Percentiles rank a stretch among this genome's conserved stretches.
phyloP scores from a whole-genome alignment of 257 asterid genomes.

The Haberlea rhodopensis region DNA sequence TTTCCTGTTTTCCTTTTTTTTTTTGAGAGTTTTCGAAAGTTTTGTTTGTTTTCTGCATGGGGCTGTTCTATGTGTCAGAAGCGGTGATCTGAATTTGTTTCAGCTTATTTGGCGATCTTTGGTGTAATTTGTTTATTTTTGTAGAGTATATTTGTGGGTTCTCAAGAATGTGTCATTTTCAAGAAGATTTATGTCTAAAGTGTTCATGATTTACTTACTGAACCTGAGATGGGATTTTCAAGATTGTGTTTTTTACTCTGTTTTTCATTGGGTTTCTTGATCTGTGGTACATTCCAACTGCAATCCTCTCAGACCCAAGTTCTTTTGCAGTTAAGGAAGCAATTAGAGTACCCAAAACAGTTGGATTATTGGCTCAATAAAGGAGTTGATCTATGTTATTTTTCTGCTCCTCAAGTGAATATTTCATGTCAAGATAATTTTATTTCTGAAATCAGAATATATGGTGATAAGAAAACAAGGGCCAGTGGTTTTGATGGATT shows the following conservation, averaged over 20 bases:
- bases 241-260: slow-evolving; percentile 31
- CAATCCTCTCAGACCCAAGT: slow-evolving; percentile 59
- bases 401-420: slow-evolving; percentile 49
- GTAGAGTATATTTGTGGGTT: slow-evolving; percentile 13
- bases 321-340: slow-evolving; percentile 57
- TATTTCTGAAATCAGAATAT: slow-evolving; percentile 44
- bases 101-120: background rate
- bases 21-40: background rate
- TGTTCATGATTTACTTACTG: slow-evolving; percentile 17
- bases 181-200: background rate
- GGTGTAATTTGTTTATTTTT: background rate
- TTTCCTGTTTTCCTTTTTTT: no score
- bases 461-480: slow-evolving; percentile 41
- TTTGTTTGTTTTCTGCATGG: slow-evolving; percentile 8
- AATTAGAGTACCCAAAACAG: slow-evolving; percentile 57
- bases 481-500: slow-evolving; percentile 36
- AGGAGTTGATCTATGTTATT: slow-evolving; percentile 40
- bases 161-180: slow-evolving; percentile 20
- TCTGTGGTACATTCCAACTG: slow-evolving; percentile 41
- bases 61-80: background rate
- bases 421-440: slow-evolving; percentile 45
- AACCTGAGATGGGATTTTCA: slow-evolving; percentile 28
- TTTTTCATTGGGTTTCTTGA: slow-evolving; percentile 41
- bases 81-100: slow-evolving; percentile 1
- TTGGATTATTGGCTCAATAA: slow-evolving; percentile 41